Base-by-base conservation (phyloP, 129 eudicot species). In the Apium graveolens region DNA sequence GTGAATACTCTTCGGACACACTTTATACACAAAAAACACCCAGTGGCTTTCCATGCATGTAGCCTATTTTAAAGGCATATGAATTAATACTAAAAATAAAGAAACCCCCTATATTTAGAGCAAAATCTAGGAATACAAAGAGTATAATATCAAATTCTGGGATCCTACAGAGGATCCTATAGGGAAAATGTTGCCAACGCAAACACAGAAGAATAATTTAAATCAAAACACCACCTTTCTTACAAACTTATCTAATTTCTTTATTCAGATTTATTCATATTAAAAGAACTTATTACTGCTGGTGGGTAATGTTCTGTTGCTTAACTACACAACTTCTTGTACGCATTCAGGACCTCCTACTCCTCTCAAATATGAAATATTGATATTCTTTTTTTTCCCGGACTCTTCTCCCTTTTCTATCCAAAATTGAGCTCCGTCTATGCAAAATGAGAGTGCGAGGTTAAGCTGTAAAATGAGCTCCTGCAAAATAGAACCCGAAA, bases 11-110 rank as follows among this genome's bases (percentile, higher is more conserved):
- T 26, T 51, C 70, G 81, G 72, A 66, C 29, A 39, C 74, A 42
- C 43, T 78, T 12, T 69, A 70, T 12, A 73, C 17, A 31, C 18
- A 26, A 62, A 73, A 24, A 7, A 27, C 65, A 80, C 29, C 70
- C 44, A 39, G 45, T 60, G 83, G 78, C 45, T 42, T 43, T 60
- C 14, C 79, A 74, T 60, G 35, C 34, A 38, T 57, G 26, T 42
- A 73, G 83, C 83, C 77, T 55, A 26, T 42, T 29, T 1, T 11
- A 34, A 7, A 73, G 60, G 74, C 51, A 57, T n/a, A 2, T 1
- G 73, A 51, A 53, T 17, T 74, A 41, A 29, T 13, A 75, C 65
- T 48, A 73, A 73, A 20, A 71, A 39, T 71, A 49, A 43, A 34
- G 74, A 37, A 13, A 65, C 5, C 71, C 39, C 39, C 39, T 65